Percentiles rank a stretch among this genome's conserved stretches.
These are phyloP conservation scores for Rhododendron kiyosumense DNA, from an alignment of 148 eudicot genomes.

Conservation along the genomic window DNA sequence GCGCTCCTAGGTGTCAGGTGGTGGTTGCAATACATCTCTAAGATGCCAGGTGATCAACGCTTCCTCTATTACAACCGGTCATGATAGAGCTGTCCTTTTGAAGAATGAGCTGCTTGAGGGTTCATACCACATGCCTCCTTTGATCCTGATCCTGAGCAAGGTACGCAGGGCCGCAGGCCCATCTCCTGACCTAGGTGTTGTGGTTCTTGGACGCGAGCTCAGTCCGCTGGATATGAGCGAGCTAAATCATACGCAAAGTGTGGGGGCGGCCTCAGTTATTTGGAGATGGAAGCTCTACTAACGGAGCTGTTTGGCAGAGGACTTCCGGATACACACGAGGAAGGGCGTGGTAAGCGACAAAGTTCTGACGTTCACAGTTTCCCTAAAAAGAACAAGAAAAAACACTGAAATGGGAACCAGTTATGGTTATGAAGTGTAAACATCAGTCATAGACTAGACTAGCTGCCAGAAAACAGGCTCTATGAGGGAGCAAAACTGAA, in stretches of 20 bases:
- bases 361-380: background rate
- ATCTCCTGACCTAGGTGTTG: background rate
- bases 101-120: background rate
- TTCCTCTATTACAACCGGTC: background rate
- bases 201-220: background rate
- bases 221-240: background rate
- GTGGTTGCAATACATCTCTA: too few species aligned
- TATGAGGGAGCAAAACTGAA: background rate
- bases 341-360: background rate
- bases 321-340: background rate
- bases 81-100: background rate
- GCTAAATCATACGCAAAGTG: background rate
- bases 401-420: background rate
- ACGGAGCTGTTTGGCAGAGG: background rate
- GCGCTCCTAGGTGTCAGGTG: background rate
- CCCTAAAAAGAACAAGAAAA: background rate
- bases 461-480: background rate
- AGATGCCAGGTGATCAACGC: background rate
- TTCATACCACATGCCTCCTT: background rate
- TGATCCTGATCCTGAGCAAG: background rate
- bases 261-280: background rate
- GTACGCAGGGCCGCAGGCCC: background rate
- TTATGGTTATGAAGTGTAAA: background rate
- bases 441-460: background rate
- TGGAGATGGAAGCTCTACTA: background rate